phyloP scores from a whole-genome alignment of 345 rosid species.

The Rhizophora mangle region DNA sequence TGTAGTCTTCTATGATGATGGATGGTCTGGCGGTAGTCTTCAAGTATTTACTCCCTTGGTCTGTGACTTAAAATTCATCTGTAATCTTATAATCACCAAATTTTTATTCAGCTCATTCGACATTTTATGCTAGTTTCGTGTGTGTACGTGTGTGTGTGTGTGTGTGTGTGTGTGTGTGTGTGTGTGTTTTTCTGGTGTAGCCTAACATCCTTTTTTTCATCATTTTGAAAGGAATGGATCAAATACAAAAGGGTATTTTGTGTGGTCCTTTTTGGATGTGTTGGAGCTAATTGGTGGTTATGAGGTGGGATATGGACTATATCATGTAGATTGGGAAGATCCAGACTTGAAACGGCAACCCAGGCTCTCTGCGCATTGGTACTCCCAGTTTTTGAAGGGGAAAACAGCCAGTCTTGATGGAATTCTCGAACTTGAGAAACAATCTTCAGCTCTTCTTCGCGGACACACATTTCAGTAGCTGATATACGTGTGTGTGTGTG shows the following conservation, averaged over 20 bases:
- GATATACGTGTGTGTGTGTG: not conserved
- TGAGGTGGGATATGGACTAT: constrained; percentile 39
- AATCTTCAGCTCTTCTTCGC: not conserved
- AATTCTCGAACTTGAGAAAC: constrained; percentile 8
- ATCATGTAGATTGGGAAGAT: constrained; percentile 43
- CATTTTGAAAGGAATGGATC: constrained; percentile 42
- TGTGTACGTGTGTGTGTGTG: too few relatives aligned
- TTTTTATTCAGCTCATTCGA: too few relatives aligned
- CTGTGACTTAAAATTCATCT: too few relatives aligned
- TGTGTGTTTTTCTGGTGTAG: too few relatives aligned
- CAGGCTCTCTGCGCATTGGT: constrained; percentile 55
- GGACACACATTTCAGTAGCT: not conserved
- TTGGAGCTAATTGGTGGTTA: constrained; percentile 41
- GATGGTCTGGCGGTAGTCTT: too few relatives aligned
- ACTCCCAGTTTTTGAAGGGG: constrained; percentile 41
- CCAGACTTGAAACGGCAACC: constrained; percentile 39
- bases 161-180: too few relatives aligned
- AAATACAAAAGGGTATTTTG: constrained; percentile 43
- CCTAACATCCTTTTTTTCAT: too few relatives aligned
- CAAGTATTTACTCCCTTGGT: too few relatives aligned
- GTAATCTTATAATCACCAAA: too few relatives aligned
- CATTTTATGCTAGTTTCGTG: not conserved
- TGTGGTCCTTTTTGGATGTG: constrained; percentile 47
- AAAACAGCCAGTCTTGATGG: constrained; percentile 7
- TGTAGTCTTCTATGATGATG: too few relatives aligned